Evolutionary conservation across 495 filamentous ascomycete genomes (phyloP).

Genomic region (Trichoderma virens): DNA sequence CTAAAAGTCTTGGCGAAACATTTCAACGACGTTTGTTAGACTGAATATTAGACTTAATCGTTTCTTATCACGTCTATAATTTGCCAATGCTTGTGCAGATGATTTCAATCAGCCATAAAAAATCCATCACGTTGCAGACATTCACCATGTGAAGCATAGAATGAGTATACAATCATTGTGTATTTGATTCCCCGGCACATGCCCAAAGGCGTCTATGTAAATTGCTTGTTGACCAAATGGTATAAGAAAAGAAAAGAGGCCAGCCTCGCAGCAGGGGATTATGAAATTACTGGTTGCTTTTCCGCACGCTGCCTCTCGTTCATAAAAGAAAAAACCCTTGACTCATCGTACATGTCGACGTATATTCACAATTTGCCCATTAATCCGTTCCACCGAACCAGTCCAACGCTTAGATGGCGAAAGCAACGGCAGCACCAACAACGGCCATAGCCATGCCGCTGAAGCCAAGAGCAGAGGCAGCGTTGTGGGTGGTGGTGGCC

Average conservation of each 20-base stretch:
- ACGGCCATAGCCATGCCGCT: slow-evolving; percentile 1
- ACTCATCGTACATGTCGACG: slow-evolving; percentile 6
- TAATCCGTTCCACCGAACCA: not conserved
- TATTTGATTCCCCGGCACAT: not conserved
- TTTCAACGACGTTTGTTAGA: not conserved
- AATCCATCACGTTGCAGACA: no score
- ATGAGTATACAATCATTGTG: not conserved
- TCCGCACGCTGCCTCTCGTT: not conserved
- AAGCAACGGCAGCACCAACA: slow-evolving; percentile 1
- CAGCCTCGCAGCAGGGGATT: not conserved
- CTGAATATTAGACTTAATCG: not conserved
- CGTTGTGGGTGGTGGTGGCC: not conserved
- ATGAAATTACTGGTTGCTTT: not conserved
- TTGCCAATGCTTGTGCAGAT: not conserved
- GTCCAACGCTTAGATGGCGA: not conserved
- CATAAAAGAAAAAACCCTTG: not conserved
- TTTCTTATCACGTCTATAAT: not conserved
- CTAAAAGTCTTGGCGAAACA: not conserved
- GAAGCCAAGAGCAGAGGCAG: not conserved
- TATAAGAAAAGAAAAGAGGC: slow-evolving; percentile 1
- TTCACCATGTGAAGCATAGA: no score
- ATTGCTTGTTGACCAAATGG: not conserved
- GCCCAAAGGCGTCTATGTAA: slow-evolving; percentile 4
- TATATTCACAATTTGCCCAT: not conserved
- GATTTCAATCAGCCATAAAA: no score